Conservation (phyloP, 2,329 filamentous ascomycete species). For the Aspergillus candidus region DNA sequence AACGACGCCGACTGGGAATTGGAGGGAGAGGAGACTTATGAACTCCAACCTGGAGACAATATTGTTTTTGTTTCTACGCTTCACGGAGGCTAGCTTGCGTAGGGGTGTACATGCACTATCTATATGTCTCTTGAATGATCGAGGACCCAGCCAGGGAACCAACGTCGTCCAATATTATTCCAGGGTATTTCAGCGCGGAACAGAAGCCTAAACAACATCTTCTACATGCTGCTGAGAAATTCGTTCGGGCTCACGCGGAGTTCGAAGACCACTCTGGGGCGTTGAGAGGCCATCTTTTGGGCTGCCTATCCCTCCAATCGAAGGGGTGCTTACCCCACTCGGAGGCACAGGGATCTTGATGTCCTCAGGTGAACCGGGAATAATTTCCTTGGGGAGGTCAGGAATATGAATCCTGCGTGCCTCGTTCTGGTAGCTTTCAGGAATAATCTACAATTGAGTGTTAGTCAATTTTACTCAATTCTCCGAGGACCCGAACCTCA, state of each 20-base stretch:
- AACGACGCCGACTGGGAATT: constrained; percentile 99
- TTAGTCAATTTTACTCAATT: constrained; percentile 8
- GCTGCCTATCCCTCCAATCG: constrained; percentile 37
- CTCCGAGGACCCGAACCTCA: constrained; percentile 24
- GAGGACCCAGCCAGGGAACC: constrained; percentile 1
- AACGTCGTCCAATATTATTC: constrained; percentile 2
- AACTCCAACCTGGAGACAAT: constrained; percentile 73
- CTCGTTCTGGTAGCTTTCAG: constrained; percentile 94
- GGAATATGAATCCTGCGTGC: constrained; percentile 86
- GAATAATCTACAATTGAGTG: constrained; percentile 63
- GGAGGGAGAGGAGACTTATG: constrained; percentile 87
- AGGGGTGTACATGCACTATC: not conserved
- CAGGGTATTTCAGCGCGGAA: not conserved
- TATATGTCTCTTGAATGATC: not conserved
- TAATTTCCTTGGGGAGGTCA: constrained; percentile 56
- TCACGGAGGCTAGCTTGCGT: constrained; percentile 66
- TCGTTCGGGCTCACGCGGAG: constrained; percentile 39
- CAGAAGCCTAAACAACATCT: constrained; percentile 34
- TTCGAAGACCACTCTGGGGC: constrained; percentile 38
- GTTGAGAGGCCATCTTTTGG: constrained; percentile 37
- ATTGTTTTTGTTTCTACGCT: constrained; percentile 95
- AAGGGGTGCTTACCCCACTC: constrained; percentile 44
- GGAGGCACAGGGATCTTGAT: constrained; percentile 70
- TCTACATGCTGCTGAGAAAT: constrained; percentile 42
- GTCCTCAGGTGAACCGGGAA: constrained; percentile 74